Evolutionary conservation across 2,329 filamentous ascomycete genomes (phyloP), one percentile per base, ranked within the genome.

Genomic region (Fusarium devonianum): DNA sequence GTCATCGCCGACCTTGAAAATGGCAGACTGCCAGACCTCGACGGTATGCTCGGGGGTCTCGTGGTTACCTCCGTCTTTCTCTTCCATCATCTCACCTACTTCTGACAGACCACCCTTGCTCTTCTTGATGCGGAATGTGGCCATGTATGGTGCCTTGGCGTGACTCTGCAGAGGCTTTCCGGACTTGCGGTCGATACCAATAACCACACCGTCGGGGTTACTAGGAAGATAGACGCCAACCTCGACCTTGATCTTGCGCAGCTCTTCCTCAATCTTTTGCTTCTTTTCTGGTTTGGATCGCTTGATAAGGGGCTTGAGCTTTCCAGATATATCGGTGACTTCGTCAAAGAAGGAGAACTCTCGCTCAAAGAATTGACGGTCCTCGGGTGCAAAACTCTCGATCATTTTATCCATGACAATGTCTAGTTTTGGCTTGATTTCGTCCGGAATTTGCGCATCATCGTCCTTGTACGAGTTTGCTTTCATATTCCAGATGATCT

Each of bases 401-500:
- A 96, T 84, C 77, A 99, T 85, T 63, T 87, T 88, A 19, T 82
- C 80, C 85, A 91, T 95, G 60, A 99, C 94, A 44, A 86, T 85
- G 73, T 99, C 95, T 3, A 99, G 82, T 0, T 88, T 94, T 3
- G 94, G 93, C 69, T 99, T 99, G 67, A 97, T 89, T 4, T 86
- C 83, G 71, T 99, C 94, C 14, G 94, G 92, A 56, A 96, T 83
- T 64, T 88, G 85, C 11, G 88, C 92, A 61, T 97, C 91, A 65
- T 99, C 93, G 60, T 99, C 95, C 71, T 97, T 99, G 80, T 90
- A 99, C 1, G 92, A 90, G 71, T 99, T 99, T 22, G 94, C 94
- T 71, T 97, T 99, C 88, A 99, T 99, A 70, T 99, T 99, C 94
- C 95, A 99, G 68, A 99, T 99, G 61, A 99, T 97, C 67, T 99